phyloP scores from a whole-genome alignment of 371 early-diverging fungal species.

The Phascolomyces articulosus region DNA sequence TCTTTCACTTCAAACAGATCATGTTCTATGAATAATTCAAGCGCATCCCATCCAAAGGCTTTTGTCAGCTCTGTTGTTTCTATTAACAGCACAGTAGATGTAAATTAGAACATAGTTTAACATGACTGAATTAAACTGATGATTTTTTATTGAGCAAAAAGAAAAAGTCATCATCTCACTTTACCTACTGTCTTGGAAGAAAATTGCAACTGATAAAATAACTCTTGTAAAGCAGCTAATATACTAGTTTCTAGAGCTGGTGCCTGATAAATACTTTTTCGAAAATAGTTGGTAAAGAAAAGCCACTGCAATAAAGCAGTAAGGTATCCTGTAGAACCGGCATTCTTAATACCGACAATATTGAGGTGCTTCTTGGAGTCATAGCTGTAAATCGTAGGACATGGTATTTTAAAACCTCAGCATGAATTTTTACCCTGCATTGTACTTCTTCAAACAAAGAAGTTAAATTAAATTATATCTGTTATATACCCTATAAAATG shows the following conservation, averaged over 20 bases:
- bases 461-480: too few relatives aligned
- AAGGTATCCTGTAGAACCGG: conserved; percentile 98
- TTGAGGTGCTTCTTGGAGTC: conserved; percentile 91
- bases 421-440: too few relatives aligned
- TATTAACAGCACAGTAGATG: too few relatives aligned
- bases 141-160: too few relatives aligned
- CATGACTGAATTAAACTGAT: too few relatives aligned
- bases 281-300: conserved; percentile 94
- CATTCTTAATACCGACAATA: conserved; percentile 94
- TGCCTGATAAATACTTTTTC: conserved; percentile 87
- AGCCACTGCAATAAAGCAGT: conserved; percentile 98
- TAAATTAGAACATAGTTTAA: too few relatives aligned
- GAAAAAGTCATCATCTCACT: not conserved
- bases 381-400: conserved; percentile 58
- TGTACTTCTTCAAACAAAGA: too few relatives aligned
- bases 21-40: not conserved
- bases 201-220: conserved; percentile 89
- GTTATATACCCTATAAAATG: conserved; percentile 72
- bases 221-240: conserved; percentile 85
- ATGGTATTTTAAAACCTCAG: too few relatives aligned
- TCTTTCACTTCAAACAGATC: not conserved
- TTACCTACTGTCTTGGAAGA: not conserved
- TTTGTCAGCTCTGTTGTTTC: not conserved
- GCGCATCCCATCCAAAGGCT: not conserved
- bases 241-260: conserved; percentile 88